Evolutionary conservation across 1,284 basidiomycete species (phyloP).

Genomic region (Athelia psychrophila): DNA sequence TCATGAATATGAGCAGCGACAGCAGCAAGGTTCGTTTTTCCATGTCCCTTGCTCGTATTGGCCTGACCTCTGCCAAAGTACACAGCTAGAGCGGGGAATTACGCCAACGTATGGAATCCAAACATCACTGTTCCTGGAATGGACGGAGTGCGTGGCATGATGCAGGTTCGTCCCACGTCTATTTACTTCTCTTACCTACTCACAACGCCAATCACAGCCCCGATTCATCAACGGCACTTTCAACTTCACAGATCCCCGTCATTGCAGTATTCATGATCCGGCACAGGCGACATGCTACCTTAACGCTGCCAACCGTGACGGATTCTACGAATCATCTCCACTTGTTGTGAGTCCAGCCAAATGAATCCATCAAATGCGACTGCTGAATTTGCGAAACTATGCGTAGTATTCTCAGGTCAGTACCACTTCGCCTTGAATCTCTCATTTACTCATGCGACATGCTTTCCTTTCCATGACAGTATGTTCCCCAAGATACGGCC

Average conservation of each 20-base stretch:
- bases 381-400: not conserved
- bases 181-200: not conserved
- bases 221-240: conserved; percentile 58
- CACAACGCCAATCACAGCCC: conserved; percentile 32
- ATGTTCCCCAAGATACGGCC: conserved; percentile 62
- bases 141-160: conserved; percentile 38
- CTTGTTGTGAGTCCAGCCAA: conserved; percentile 43
- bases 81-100: conserved; percentile 52
- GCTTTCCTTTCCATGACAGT: conserved; percentile 36
- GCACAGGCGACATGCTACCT: conserved; percentile 56
- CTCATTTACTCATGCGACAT: conserved; percentile 7
- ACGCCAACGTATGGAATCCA: conserved; percentile 56
- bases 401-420: conserved; percentile 45
- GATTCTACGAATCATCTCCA: conserved; percentile 65
- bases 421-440: conserved; percentile 1
- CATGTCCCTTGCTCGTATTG: not conserved
- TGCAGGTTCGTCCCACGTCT: conserved; percentile 44
- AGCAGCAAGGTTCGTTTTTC: conserved; percentile 40
- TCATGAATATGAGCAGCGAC: conserved; percentile 46
- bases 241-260: conserved; percentile 63
- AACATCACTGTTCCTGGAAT: conserved; percentile 47
- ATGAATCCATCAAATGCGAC: not conserved
- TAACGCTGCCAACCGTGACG: conserved; percentile 53
- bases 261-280: conserved; percentile 64
- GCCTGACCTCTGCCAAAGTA: conserved; percentile 35